A percentile compares a stretch with the other conserved stretches of the same genome.
Evolutionary conservation across 495 filamentous ascomycete genomes (phyloP).

Genomic region (Glonium stellatum): DNA sequence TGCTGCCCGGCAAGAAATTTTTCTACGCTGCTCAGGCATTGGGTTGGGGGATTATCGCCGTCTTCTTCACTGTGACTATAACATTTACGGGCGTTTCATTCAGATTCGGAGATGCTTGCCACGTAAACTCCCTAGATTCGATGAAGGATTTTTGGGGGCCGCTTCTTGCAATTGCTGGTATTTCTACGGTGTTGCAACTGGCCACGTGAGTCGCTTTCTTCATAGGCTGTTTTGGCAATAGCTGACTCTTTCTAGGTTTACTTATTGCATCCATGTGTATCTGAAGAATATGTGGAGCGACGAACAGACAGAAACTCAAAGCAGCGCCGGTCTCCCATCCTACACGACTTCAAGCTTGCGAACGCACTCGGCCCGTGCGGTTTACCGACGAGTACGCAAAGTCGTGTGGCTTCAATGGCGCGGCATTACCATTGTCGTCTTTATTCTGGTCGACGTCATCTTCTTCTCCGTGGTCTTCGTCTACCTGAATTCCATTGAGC

Average conservation of each 20-base stretch:
- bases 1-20: conserved; percentile 79
- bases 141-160: conserved; percentile 87
- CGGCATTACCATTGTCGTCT: conserved; percentile 74
- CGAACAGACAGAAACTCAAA: conserved; percentile 51
- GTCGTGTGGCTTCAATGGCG: conserved; percentile 94
- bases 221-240: neutral
- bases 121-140: conserved; percentile 80
- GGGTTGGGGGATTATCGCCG: conserved; percentile 76
- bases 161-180: conserved; percentile 67
- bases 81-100: conserved; percentile 88
- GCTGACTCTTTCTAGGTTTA: conserved; percentile 59
- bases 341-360: conserved; percentile 66
- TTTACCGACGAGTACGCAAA: conserved; percentile 74
- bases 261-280: conserved; percentile 92
- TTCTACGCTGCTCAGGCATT: conserved; percentile 76
- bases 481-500: conserved; percentile 64
- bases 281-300: conserved; percentile 67
- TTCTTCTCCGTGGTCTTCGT: conserved; percentile 90
- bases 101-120: conserved; percentile 83
- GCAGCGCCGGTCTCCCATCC: conserved; percentile 66
- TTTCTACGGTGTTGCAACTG: conserved; percentile 71
- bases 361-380: conserved; percentile 78
- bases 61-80: conserved; percentile 66
- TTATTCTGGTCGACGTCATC: conserved; percentile 83
- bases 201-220: conserved; percentile 36